Base-by-base conservation (phyloP, 202 grass and related monocot species). In the Hordeum pubiflorum region DNA sequence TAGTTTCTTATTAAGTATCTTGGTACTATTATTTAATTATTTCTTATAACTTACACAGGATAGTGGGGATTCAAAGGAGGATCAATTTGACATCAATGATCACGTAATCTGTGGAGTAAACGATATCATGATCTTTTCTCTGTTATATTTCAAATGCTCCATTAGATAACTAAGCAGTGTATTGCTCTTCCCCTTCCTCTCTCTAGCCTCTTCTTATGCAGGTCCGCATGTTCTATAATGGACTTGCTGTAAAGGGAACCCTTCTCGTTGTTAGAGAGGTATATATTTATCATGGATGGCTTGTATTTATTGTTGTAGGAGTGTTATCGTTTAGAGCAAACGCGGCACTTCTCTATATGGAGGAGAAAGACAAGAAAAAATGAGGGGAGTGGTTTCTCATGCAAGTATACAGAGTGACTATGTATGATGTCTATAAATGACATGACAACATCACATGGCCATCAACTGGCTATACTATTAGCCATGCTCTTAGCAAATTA, bases 121-220 rank as follows among this genome's bases (percentile, higher is more conserved):
- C 12, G 4, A 46, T 46, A 46, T 12, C 6, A 70, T 46, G 22
- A 70, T 70, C 39, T 70, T 8, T 70, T 14, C 41, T 70, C 1
- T 23, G n/a, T 68, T 68, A 4, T 38, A 40, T 68, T 1, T 23
- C 36, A 40, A 54, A 54, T n/a, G 50, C 20, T 68, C 22, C 24
- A 9, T 70, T 27, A 70, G 6, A 9, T 82, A 65, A 65, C 79
- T 83, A 68, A 74, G 29, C 18, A 8, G 62, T 70, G 37, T 78
- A 0, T 26, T 48, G n/a, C 37, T 38, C 38, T 64, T 27, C 17
- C 37, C 46, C 38, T 79, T 48, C 48, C 12, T 34, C 76, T 76
- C 4, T 62, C 62, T 84, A 97, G 93, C 90, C 93, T 86, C 86
- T 97, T 76, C 86, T 97, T 80, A 97, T 91, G 33, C 93, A 97